Evolutionary conservation across 257 asterid species (phyloP).

Genomic region (Cordia subcordata): DNA sequence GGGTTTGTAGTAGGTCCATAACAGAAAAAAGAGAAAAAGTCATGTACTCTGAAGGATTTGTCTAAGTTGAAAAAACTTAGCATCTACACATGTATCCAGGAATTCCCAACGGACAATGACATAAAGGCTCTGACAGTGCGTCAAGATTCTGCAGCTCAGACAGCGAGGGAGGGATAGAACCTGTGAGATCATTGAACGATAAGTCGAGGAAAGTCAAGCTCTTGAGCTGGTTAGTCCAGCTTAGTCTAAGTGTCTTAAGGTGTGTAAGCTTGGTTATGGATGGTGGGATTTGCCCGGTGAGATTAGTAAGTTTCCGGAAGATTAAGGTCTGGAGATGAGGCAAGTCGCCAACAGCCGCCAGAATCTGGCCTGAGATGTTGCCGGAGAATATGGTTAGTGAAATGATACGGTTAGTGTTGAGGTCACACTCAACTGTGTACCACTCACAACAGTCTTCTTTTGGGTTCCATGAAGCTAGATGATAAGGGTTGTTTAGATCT

Average conservation of each 20-base stretch:
- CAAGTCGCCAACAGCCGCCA: conserved; percentile 40
- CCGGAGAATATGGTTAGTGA: conserved; percentile 20
- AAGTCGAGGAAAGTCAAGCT: conserved; percentile 24
- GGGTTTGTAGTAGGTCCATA: conserved; percentile 1
- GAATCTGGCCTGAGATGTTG: conserved; percentile 46
- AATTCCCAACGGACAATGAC: background rate
- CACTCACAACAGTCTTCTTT: conserved; percentile 53
- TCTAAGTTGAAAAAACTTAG: background rate
- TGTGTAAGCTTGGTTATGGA: conserved; percentile 24
- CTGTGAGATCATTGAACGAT: conserved; percentile 37
- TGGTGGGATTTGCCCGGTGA: conserved; percentile 32
- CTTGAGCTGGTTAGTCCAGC: conserved; percentile 26
- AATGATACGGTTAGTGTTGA: conserved; percentile 37
- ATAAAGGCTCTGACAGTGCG: background rate
- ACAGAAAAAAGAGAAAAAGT: no score
- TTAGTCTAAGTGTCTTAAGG: conserved; percentile 24
- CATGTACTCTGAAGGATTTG: background rate
- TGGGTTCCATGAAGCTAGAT: conserved; percentile 48
- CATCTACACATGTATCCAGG: background rate
- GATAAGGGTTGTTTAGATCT: conserved; percentile 43
- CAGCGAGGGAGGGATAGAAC: conserved; percentile 43
- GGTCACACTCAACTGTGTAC: conserved; percentile 37
- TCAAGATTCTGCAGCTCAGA: conserved; percentile 22
- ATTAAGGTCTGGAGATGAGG: conserved; percentile 21
- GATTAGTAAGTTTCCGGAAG: conserved; percentile 16